Conservation (phyloP, 2,329 filamentous ascomycete species). For the Corinectria fuckeliana region DNA sequence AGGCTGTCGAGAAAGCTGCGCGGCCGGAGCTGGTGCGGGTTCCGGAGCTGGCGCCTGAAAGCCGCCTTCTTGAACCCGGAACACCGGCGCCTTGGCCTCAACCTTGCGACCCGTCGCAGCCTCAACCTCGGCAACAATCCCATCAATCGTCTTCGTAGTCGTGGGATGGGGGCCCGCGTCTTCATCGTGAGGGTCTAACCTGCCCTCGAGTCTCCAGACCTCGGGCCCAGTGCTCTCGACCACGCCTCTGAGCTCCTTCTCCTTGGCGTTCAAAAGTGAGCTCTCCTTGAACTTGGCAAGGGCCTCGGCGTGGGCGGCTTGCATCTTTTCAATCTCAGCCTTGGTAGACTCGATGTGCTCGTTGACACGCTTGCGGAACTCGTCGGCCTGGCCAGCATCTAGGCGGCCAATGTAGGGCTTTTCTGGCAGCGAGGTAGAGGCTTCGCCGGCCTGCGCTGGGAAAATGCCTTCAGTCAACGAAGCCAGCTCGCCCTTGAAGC, state of each 20-base stretch:
- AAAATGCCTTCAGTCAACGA: conserved; percentile 86
- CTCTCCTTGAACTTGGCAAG: conserved; percentile 77
- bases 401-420: conserved; percentile 69
- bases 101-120: conserved; percentile 71
- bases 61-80: conserved; percentile 80
- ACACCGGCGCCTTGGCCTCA: conserved; percentile 67
- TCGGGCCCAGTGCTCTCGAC: conserved; percentile 66
- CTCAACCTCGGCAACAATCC: conserved; percentile 79
- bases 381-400: conserved; percentile 77
- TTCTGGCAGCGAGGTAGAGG: conserved; percentile 53
- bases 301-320: conserved; percentile 76
- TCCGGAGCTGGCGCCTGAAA: conserved; percentile 67
- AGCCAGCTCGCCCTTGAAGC: conserved; percentile 81
- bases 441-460: conserved; percentile 64
- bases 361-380: conserved; percentile 81
- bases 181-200: conserved; percentile 58
- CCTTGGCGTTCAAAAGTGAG: conserved; percentile 73
- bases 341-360: conserved; percentile 76
- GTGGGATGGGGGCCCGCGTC: conserved; percentile 43
- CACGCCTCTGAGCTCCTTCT: conserved; percentile 75
- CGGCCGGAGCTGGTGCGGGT: conserved; percentile 42
- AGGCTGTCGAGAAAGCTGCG: conserved; percentile 57
- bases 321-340: conserved; percentile 84
- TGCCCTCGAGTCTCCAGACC: conserved; percentile 68
- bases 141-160: conserved; percentile 66